Evolutionary conservation across 1,284 basidiomycete species (phyloP).

Genomic region (Moniliophthora roreri): DNA sequence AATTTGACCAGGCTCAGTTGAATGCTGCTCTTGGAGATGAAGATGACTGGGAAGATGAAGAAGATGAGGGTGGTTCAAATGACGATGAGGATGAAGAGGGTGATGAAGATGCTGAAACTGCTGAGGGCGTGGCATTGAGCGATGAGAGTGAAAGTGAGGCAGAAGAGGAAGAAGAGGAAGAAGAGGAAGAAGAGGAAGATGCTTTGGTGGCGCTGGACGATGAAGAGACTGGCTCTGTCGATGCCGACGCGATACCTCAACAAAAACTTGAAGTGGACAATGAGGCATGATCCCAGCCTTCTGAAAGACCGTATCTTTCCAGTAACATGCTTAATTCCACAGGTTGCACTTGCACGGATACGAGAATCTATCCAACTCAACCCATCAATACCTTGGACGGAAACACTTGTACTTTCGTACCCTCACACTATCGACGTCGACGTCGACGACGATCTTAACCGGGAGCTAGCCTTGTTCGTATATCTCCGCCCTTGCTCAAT

Average conservation of each 20-base stretch:
- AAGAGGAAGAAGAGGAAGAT: slow-evolving; percentile 33
- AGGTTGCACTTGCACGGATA: slow-evolving; percentile 84
- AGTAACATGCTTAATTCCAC: slow-evolving; percentile 7
- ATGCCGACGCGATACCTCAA: slow-evolving; percentile 75
- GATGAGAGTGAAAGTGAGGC: slow-evolving; percentile 25
- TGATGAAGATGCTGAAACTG: slow-evolving; percentile 32
- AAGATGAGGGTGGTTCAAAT: slow-evolving; percentile 30
- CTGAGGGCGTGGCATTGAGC: slow-evolving; percentile 30
- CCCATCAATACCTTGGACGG: slow-evolving; percentile 79
- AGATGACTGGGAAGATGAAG: slow-evolving; percentile 34
- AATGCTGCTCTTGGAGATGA: slow-evolving; percentile 36
- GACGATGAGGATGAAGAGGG: slow-evolving; percentile 32
- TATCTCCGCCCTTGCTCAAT: background rate
- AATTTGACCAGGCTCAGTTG: slow-evolving; percentile 56
- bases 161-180: slow-evolving; percentile 22
- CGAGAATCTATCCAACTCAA: slow-evolving; percentile 79
- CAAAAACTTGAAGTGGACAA: slow-evolving; percentile 87
- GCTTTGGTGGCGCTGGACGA: slow-evolving; percentile 69
- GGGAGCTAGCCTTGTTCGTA: slow-evolving; percentile 93
- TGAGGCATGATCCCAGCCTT: slow-evolving; percentile 47
- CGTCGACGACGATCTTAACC: slow-evolving; percentile 86
- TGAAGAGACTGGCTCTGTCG: slow-evolving; percentile 54
- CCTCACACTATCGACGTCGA: slow-evolving; percentile 77
- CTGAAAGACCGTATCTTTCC: slow-evolving; percentile 4
- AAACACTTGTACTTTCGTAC: slow-evolving; percentile 78